Conservation (phyloP, 83 land plant species). For the Diphasiastrum complanatum region DNA sequence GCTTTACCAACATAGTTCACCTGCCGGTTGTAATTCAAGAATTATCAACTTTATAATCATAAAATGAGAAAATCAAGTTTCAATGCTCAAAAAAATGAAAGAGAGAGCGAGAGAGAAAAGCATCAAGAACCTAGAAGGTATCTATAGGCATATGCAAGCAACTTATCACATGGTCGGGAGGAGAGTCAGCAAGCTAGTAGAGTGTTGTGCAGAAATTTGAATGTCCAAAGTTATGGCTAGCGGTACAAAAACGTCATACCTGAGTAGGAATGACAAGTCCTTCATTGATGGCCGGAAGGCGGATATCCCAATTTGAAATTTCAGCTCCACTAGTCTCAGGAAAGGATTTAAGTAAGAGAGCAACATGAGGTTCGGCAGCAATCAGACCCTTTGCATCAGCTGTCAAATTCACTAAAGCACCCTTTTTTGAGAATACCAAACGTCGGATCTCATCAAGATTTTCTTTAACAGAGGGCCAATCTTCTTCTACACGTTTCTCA, state of each 20-base stretch:
- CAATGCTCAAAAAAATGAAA: conserved; percentile 7
- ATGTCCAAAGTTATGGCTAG: too few relatives aligned
- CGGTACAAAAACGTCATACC: conserved; percentile 33
- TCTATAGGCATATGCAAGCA: too few relatives aligned
- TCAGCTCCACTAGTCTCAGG: conserved; percentile 38
- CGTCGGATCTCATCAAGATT: conserved; percentile 77
- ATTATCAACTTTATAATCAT: background rate
- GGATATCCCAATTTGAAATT: conserved; percentile 40
- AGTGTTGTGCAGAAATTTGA: too few relatives aligned
- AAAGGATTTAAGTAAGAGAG: conserved; percentile 65
- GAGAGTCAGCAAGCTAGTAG: too few relatives aligned
- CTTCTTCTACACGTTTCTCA: conserved; percentile 79
- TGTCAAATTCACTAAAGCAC: conserved; percentile 77
- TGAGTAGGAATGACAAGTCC: conserved; percentile 94
- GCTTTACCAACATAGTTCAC: conserved; percentile 99
- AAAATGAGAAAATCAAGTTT: background rate
- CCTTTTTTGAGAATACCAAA: conserved; percentile 57
- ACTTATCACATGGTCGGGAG: too few relatives aligned
- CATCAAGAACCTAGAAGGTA: too few relatives aligned
- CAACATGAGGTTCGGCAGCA: conserved; percentile 45
- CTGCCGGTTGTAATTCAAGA: conserved; percentile 26
- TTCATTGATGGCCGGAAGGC: conserved; percentile 62
- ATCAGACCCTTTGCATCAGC: conserved; percentile 71
- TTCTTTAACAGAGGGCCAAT: conserved; percentile 68
- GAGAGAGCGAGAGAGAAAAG: too few relatives aligned